phyloP scores from a whole-genome alignment of 73 alveolate genomes.

The Uronychia setigera region DNA sequence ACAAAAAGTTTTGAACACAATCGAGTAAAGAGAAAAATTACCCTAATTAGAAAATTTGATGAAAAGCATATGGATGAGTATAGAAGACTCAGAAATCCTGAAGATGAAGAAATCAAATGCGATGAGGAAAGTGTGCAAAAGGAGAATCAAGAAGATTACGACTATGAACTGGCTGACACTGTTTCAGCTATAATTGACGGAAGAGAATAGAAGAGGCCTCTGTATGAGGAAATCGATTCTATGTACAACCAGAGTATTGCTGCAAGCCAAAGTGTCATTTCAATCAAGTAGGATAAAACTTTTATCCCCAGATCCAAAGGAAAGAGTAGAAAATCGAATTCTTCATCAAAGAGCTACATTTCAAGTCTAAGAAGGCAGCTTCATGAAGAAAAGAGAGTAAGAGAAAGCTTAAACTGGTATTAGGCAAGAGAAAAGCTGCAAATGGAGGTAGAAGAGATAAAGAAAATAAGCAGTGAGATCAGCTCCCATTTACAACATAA shows the following conservation, averaged over 20 bases:
- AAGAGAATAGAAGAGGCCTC: not conserved
- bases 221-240: not conserved
- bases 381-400: constrained; percentile 7
- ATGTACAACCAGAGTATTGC: not conserved
- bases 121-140: not conserved
- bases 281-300: not conserved
- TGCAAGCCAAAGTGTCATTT: not conserved
- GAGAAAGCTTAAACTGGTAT: not conserved
- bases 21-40: not conserved
- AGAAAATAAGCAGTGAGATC: constrained; percentile 7
- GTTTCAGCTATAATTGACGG: too few species aligned
- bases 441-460: not conserved
- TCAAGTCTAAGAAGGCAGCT: not conserved
- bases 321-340: not conserved
- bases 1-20: not conserved
- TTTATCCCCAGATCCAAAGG: not conserved
- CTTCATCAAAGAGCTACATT: not conserved
- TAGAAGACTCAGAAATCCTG: not conserved
- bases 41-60: not conserved
- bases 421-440: not conserved
- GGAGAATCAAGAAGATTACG: not conserved
- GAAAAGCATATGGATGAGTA: not conserved
- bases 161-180: not conserved
- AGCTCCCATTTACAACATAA: not conserved
- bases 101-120: not conserved